Percentiles rank a stretch among this genome's conserved stretches.
Conservation (phyloP, 2,329 filamentous ascomycete species). For the Xylariaceae sp. region DNA sequence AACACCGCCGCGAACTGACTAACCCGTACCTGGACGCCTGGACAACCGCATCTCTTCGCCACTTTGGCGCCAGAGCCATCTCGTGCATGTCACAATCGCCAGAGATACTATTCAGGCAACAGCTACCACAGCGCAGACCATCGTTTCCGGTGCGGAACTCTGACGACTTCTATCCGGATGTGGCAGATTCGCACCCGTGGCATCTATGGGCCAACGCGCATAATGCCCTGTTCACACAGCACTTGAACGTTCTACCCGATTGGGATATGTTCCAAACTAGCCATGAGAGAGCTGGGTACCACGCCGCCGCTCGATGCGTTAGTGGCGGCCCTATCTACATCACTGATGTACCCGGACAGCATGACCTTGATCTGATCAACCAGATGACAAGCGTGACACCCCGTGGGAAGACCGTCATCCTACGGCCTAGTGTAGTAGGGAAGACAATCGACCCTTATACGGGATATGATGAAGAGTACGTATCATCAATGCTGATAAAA, state of each 20-base stretch:
- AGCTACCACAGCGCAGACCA: conserved; percentile 71
- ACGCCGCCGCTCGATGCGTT: conserved; percentile 84
- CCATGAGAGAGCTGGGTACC: conserved; percentile 69
- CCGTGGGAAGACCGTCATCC: conserved; percentile 68
- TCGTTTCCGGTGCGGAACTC: conserved; percentile 76
- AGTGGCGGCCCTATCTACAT: conserved; percentile 92
- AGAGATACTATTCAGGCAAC: conserved; percentile 77
- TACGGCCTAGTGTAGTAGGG: conserved; percentile 71
- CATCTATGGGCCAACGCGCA: conserved; percentile 94
- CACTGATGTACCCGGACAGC: conserved; percentile 79
- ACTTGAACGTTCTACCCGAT: conserved; percentile 83
- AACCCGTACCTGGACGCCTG: conserved; percentile 79
- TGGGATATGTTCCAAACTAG: conserved; percentile 67
- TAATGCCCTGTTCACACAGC: conserved; percentile 74
- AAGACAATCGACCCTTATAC: conserved; percentile 69
- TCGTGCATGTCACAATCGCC: conserved; percentile 95
- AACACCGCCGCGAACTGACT: conserved; percentile 65
- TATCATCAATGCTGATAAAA: background rate
- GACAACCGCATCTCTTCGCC: conserved; percentile 68
- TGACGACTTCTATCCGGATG: conserved; percentile 84
- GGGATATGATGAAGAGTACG: conserved; percentile 61
- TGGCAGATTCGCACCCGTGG: conserved; percentile 80
- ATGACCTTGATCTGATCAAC: conserved; percentile 67
- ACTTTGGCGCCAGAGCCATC: conserved; percentile 74
- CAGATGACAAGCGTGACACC: conserved; percentile 76